Evolutionary conservation across 148 eudicot species (phyloP).

Genomic region (Vaccinium macrocarpon): DNA sequence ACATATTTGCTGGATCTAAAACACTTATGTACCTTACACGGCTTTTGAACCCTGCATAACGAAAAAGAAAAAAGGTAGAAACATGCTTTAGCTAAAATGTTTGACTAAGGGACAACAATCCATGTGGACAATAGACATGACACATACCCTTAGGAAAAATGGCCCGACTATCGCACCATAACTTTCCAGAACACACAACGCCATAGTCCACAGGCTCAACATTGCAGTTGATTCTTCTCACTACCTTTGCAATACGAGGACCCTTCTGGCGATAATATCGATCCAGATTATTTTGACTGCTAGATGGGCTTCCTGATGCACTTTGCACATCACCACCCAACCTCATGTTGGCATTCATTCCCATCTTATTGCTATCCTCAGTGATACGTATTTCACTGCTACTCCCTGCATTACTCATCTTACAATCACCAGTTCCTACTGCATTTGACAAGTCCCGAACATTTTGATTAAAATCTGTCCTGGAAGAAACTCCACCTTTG

Average conservation of each 20-base stretch:
- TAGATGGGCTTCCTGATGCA: slow-evolving; percentile 51
- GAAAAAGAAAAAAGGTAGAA: slow-evolving; percentile 9
- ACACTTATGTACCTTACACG: slow-evolving; percentile 74
- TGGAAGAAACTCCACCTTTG: slow-evolving; percentile 32
- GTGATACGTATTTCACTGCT: slow-evolving; percentile 29
- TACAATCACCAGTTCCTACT: slow-evolving; percentile 28
- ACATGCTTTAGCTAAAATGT: slow-evolving; percentile 8
- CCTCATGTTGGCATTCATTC: slow-evolving; percentile 30
- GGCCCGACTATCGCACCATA: slow-evolving; percentile 78
- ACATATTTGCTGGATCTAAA: slow-evolving; percentile 68
- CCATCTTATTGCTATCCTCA: slow-evolving; percentile 35
- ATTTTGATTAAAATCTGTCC: slow-evolving; percentile 30
- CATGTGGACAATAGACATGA: slow-evolving; percentile 1
- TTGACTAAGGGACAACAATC: not conserved
- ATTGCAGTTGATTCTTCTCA: slow-evolving; percentile 74
- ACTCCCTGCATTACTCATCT: slow-evolving; percentile 28
- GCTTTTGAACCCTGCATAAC: slow-evolving; percentile 70
- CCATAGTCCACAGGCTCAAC: slow-evolving; percentile 79
- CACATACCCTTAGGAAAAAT: slow-evolving; percentile 87
- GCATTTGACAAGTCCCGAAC: slow-evolving; percentile 29
- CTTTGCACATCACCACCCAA: slow-evolving; percentile 36
- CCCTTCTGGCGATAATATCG: slow-evolving; percentile 67
- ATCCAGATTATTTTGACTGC: slow-evolving; percentile 57
- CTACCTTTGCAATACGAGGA: slow-evolving; percentile 90
- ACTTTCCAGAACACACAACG: slow-evolving; percentile 54